Percentiles rank a stretch among this genome's conserved stretches.
Evolutionary conservation across 805 yeast species (phyloP).

Genomic region (Hanseniaspora valbyensis): DNA sequence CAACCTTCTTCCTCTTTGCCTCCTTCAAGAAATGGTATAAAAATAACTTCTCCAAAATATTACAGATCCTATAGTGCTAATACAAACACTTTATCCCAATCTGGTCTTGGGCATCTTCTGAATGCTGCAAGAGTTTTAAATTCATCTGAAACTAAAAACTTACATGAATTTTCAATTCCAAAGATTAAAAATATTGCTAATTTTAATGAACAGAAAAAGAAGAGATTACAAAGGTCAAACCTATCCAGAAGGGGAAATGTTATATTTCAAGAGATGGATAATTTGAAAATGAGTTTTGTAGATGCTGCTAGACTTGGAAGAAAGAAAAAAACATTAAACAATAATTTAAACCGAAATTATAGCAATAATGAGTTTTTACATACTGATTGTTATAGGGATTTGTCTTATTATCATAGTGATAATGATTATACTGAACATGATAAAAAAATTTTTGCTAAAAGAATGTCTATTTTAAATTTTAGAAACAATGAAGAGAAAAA

Average conservation of each 20-base stretch:
- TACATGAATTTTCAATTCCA: not conserved
- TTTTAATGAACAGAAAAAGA: not conserved
- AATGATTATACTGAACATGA: not conserved
- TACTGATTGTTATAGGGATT: constrained; percentile 3
- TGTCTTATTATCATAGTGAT: not conserved
- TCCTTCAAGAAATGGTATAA: not conserved
- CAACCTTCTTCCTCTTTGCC: too few species aligned
- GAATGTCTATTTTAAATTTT: constrained; percentile 1
- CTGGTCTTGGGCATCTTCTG: not conserved
- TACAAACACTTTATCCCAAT: too few species aligned
- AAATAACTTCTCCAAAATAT: not conserved
- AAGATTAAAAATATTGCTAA: not conserved
- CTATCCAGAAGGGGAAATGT: not conserved
- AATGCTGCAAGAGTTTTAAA: not conserved
- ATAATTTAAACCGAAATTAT: too few species aligned
- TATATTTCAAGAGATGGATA: not conserved
- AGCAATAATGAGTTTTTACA: not conserved
- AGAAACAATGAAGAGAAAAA: not conserved
- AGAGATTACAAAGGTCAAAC: not conserved
- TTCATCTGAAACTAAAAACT: not conserved
- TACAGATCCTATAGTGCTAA: too few species aligned
- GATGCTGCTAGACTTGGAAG: not conserved
- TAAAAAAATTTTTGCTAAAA: not conserved
- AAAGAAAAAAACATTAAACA: not conserved
- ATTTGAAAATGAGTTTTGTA: not conserved